A percentile compares a stretch with the other conserved stretches of the same genome.
Evolutionary conservation across 208 protist genomes (phyloP).

Genomic region (Crithidia brevicula): DNA sequence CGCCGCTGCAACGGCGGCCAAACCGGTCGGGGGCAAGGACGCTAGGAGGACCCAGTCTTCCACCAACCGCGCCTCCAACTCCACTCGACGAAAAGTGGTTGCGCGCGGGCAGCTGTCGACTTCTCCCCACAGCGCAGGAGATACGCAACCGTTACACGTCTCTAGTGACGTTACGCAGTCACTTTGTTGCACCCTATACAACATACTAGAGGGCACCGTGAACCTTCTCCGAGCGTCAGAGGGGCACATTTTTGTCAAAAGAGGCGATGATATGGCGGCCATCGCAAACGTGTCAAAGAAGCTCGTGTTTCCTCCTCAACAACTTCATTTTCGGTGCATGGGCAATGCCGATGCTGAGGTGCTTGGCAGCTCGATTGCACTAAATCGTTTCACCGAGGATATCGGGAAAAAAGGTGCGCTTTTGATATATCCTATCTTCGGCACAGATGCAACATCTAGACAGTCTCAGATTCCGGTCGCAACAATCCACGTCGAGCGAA

Average conservation of each 20-base stretch:
- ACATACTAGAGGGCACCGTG: slow-evolving; percentile 70
- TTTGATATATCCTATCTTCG: slow-evolving; percentile 79
- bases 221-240: slow-evolving; percentile 58
- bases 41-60: neutral
- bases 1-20: neutral
- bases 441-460: slow-evolving; percentile 7
- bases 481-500: slow-evolving; percentile 79
- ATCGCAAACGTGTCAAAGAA: slow-evolving; percentile 78
- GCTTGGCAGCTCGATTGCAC: slow-evolving; percentile 80
- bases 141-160: slow-evolving; percentile 32
- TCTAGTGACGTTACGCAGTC: slow-evolving; percentile 72
- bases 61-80: neutral
- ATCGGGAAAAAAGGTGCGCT: slow-evolving; percentile 39
- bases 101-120: neutral
- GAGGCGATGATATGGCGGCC: slow-evolving; percentile 80
- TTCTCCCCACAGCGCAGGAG: neutral
- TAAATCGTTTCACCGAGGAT: slow-evolving; percentile 71
- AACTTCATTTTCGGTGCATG: slow-evolving; percentile 70
- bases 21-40: neutral
- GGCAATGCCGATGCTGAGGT: slow-evolving; percentile 81
- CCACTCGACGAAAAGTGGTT: neutral
- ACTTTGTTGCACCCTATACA: slow-evolving; percentile 76
- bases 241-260: slow-evolving; percentile 77
- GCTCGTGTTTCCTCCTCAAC: slow-evolving; percentile 76
- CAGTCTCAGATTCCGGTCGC: slow-evolving; percentile 32